phyloP scores from a whole-genome alignment of 768 basidiomycete species.

The Leucocoprinus birnbaumii region DNA sequence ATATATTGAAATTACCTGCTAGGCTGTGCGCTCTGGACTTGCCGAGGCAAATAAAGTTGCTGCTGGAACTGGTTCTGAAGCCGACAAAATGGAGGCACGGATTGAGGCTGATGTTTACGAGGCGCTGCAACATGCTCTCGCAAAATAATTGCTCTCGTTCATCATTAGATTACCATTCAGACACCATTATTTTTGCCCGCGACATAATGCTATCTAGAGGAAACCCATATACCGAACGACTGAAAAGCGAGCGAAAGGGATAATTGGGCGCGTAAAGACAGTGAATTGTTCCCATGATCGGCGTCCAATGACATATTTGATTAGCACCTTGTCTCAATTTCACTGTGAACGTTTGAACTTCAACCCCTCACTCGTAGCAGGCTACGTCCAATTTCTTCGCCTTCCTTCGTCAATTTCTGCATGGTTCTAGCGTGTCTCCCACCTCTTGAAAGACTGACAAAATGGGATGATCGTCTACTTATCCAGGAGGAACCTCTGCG shows the following conservation, averaged over 20 bases:
- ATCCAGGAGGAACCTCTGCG: background rate
- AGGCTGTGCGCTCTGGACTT: slow-evolving; percentile 90
- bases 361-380: too few relatives aligned
- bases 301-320: background rate
- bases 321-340: background rate
- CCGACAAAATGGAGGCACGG: slow-evolving; percentile 89
- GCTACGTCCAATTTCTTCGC: background rate
- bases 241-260: too few relatives aligned
- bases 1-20: background rate
- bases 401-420: background rate
- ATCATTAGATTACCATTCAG: slow-evolving; percentile 7
- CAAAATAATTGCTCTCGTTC: slow-evolving; percentile 27
- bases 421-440: background rate
- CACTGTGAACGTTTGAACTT: too few relatives aligned
- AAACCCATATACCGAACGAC: too few relatives aligned
- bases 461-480: slow-evolving; percentile 2
- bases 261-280: background rate
- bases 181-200: background rate
- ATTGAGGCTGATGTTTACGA: slow-evolving; percentile 98
- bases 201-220: background rate
- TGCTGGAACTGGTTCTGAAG: slow-evolving; percentile 82
- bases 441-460: background rate
- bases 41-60: slow-evolving; percentile 85
- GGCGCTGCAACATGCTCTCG: slow-evolving; percentile 84
- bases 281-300: background rate